phyloP scores from a whole-genome alignment of 768 basidiomycete genomes.

The Lepiota venenata region DNA sequence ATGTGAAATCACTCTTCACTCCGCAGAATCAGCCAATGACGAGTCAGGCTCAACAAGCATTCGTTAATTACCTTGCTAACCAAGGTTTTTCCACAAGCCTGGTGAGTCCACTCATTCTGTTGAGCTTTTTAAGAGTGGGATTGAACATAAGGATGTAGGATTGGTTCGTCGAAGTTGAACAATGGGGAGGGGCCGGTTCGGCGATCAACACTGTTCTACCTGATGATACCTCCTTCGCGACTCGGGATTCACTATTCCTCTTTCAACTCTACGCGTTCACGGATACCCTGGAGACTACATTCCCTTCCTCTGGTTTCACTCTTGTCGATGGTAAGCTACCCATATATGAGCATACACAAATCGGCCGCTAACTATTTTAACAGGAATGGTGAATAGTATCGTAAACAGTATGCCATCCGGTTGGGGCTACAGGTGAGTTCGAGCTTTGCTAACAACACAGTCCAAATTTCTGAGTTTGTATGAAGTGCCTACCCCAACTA shows the following conservation, averaged over 20 bases:
- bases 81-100: not conserved
- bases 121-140: not conserved
- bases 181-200: conserved; percentile 44
- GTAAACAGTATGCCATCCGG: not conserved
- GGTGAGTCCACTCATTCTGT: not conserved
- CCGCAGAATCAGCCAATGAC: conserved; percentile 16
- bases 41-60: not conserved
- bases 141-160: conserved; percentile 11
- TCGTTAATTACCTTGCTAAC: conserved; percentile 9
- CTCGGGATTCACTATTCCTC: conserved; percentile 40
- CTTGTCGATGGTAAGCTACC: conserved; percentile 39
- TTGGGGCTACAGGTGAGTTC: conserved; percentile 6
- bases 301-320: conserved; percentile 38
- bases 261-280: conserved; percentile 51
- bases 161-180: conserved; percentile 34
- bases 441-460: no score
- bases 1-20: conserved; percentile 16
- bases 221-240: conserved; percentile 42
- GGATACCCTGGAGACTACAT: conserved; percentile 30
- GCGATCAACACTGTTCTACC: conserved; percentile 38
- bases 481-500: conserved; percentile 9
- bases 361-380: not conserved
- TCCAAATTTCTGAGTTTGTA: no score
- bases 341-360: not conserved
- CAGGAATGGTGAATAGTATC: conserved; percentile 28